phyloP scores from a whole-genome alignment of 164 flowering plant species.

The Dillenia turbinata region DNA sequence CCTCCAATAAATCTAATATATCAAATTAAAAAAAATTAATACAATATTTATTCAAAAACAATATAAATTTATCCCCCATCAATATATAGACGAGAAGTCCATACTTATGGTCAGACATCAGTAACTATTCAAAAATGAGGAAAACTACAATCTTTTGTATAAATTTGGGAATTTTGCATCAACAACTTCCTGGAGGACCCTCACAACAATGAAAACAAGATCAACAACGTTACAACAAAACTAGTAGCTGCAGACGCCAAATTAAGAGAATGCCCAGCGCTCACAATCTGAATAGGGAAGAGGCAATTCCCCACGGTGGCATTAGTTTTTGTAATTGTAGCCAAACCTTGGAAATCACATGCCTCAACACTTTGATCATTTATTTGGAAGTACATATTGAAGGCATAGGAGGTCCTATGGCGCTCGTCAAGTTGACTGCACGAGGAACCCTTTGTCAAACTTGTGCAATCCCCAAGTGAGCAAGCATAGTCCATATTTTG shows the following conservation, averaged over 20 bases:
- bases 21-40: no score
- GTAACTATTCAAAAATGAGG: no score
- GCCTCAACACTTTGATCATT: constrained; percentile 56
- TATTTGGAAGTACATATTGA: constrained; percentile 74
- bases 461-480: constrained; percentile 58
- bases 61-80: no score
- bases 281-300: constrained; percentile 66
- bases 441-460: constrained; percentile 58
- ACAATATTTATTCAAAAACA: no score
- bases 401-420: constrained; percentile 75
- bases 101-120: no score
- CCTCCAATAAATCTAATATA: no score
- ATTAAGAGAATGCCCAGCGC: constrained; percentile 20
- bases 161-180: no score
- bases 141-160: no score
- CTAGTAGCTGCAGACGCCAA: neutral
- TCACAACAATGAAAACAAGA: neutral
- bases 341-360: constrained; percentile 75
- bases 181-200: no score
- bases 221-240: constrained; percentile 7
- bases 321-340: constrained; percentile 37
- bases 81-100: no score
- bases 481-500: constrained; percentile 63
- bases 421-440: constrained; percentile 45
- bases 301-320: constrained; percentile 41